Evolutionary conservation across 331 rosid species (phyloP).

Genomic region (Rhamnella rubrinervis): DNA sequence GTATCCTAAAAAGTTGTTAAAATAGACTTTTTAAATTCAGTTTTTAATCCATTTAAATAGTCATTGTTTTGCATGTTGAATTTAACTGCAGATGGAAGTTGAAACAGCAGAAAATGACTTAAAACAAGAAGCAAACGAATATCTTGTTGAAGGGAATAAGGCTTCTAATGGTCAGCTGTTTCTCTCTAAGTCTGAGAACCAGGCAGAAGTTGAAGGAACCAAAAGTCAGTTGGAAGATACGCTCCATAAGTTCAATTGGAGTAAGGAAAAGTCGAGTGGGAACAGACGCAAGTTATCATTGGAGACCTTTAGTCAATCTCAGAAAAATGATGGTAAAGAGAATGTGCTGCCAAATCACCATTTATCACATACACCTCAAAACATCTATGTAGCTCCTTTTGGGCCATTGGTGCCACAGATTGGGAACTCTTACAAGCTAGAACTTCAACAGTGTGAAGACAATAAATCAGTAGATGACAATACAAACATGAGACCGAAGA

Average conservation of each 20-base stretch:
- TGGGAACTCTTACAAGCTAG: background rate
- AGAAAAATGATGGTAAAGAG: constrained; percentile 9
- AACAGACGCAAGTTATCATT: constrained; percentile 26
- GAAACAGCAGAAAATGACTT: background rate
- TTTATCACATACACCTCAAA: background rate
- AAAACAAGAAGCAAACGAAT: constrained; percentile 4
- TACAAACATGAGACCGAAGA: constrained; percentile 12
- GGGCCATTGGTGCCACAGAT: constrained; percentile 5
- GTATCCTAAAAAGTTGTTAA: constrained; percentile 13
- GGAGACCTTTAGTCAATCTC: constrained; percentile 14
- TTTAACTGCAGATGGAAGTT: constrained; percentile 21
- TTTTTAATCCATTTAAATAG: background rate
- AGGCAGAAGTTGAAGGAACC: constrained; percentile 21
- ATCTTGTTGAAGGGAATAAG: constrained; percentile 16
- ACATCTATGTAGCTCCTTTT: constrained; percentile 9
- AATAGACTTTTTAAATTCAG: background rate
- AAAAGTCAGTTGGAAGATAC: constrained; percentile 6
- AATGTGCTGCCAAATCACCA: constrained; percentile 1
- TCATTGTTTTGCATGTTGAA: background rate
- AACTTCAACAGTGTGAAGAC: constrained; percentile 9
- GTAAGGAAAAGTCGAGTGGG: constrained; percentile 22
- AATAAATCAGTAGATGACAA: background rate
- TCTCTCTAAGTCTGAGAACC: constrained; percentile 5
- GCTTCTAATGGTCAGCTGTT: background rate
- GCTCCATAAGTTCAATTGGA: background rate